Percentiles rank a stretch among this genome's conserved stretches.
phyloP scores from a whole-genome alignment of 2,329 filamentous ascomycete genomes.

The Daldinia sp. region DNA sequence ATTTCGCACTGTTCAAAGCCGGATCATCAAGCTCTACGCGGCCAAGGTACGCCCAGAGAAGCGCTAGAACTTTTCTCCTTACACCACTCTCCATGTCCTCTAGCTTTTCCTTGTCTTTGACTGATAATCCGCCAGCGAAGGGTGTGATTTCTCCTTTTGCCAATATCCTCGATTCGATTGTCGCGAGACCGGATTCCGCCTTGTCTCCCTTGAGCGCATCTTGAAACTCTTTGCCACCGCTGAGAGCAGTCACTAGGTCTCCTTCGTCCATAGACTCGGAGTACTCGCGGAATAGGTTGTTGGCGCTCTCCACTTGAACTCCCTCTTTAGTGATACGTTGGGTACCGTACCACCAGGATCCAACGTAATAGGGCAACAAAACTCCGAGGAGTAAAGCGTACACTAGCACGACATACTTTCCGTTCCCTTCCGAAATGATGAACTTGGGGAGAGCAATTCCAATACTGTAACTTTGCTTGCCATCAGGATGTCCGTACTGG shows the following conservation, averaged over 20 bases:
- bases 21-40: conserved; percentile 86
- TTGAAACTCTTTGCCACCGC: conserved; percentile 87
- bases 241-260: conserved; percentile 83
- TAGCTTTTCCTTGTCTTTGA: conserved; percentile 81
- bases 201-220: conserved; percentile 80
- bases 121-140: conserved; percentile 70
- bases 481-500: conserved; percentile 95
- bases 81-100: conserved; percentile 83
- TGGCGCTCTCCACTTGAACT: conserved; percentile 91
- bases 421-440: conserved; percentile 92
- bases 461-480: conserved; percentile 98
- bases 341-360: conserved; percentile 98
- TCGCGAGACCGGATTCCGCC: conserved; percentile 82
- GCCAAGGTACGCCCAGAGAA: conserved; percentile 95
- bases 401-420: conserved; percentile 92
- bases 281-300: conserved; percentile 94
- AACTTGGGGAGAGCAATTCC: conserved; percentile 95
- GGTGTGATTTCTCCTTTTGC: conserved; percentile 66
- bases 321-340: conserved; percentile 94
- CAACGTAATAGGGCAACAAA: conserved; percentile 90
- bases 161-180: conserved; percentile 85
- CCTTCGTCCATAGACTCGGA: conserved; percentile 84
- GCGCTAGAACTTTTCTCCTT: conserved; percentile 85
- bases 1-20: conserved; percentile 85
- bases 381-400: conserved; percentile 92